Percentiles rank a stretch among this genome's conserved stretches.
Conservation (phyloP, 2,329 filamentous ascomycete genomes). For the Pyrenophora teres region DNA sequence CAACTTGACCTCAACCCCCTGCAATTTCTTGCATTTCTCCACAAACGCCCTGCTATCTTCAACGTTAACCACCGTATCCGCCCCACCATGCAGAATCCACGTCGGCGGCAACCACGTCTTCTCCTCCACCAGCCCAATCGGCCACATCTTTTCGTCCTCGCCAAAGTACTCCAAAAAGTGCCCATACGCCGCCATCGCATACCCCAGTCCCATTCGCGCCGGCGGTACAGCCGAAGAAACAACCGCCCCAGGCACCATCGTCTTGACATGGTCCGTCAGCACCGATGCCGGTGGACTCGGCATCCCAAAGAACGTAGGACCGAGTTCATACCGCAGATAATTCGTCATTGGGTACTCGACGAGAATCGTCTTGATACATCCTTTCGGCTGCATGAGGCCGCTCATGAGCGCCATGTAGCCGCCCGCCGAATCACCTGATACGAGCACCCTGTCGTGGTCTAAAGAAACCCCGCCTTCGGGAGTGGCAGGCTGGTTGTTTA, state of each 20-base stretch:
- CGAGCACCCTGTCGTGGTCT: constrained; percentile 37
- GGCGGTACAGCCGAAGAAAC: constrained; percentile 27
- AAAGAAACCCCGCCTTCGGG: constrained; percentile 13
- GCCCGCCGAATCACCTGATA: constrained; percentile 47
- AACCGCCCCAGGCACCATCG: constrained; percentile 22
- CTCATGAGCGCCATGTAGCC: constrained; percentile 47
- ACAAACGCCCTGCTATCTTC: constrained; percentile 34
- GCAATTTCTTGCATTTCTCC: constrained; percentile 23
- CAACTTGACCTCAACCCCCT: constrained; percentile 26
- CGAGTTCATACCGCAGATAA: constrained; percentile 7
- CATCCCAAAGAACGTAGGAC: constrained; percentile 3
- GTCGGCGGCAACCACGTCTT: constrained; percentile 34
- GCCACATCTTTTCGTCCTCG: constrained; percentile 28
- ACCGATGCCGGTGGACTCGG: constrained; percentile 14
- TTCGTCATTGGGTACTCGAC: constrained; percentile 40
- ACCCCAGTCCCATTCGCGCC: constrained; percentile 19
- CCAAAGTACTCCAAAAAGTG: constrained; percentile 38
- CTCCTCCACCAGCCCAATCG: constrained; percentile 31
- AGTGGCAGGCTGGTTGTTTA: constrained; percentile 10
- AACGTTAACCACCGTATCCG: constrained; percentile 36
- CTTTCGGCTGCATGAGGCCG: constrained; percentile 24
- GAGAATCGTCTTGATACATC: constrained; percentile 30
- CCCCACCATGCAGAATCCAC: constrained; percentile 38
- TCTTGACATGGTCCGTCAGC: constrained; percentile 30
- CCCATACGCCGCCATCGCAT: constrained; percentile 25